phyloP scores from a whole-genome alignment of 2,329 filamentous ascomycete species.

The Calonectria pseudoturangicola region DNA sequence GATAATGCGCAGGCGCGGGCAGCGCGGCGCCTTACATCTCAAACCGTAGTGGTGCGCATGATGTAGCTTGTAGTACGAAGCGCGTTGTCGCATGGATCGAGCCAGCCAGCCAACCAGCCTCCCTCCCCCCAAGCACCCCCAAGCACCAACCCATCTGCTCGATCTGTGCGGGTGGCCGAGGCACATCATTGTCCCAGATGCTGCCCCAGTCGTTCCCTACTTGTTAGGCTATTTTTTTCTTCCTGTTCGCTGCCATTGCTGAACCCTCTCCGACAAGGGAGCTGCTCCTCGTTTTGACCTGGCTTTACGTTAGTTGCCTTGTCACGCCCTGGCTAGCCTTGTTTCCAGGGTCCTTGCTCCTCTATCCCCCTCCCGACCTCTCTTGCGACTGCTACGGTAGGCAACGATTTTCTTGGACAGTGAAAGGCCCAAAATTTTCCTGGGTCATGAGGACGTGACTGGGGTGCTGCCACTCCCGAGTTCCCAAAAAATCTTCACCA shows the following conservation, averaged over 20 bases:
- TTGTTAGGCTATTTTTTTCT: not conserved
- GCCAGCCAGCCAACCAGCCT: constrained; percentile 6
- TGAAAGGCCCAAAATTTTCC: constrained; percentile 31
- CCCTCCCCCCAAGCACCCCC: not conserved
- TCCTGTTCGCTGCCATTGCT: not conserved
- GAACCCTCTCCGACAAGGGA: constrained; percentile 7
- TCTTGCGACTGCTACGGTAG: constrained; percentile 40
- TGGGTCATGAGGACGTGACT: constrained; percentile 38
- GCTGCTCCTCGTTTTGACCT: constrained; percentile 13
- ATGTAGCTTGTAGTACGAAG: not conserved
- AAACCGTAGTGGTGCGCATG: not conserved
- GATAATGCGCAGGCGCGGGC: constrained; percentile 15
- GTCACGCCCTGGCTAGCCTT: constrained; percentile 24
- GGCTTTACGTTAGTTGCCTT: constrained; percentile 27
- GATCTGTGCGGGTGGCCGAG: constrained; percentile 21
- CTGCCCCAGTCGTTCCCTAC: not conserved
- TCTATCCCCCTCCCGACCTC: constrained; percentile 31
- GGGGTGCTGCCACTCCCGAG: constrained; percentile 28
- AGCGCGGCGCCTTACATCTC: not conserved
- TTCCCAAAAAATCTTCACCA: constrained; percentile 34
- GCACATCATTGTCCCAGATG: not conserved
- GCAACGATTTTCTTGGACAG: constrained; percentile 29
- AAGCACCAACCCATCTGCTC: not conserved
- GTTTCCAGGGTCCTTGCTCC: constrained; percentile 41
- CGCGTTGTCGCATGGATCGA: not conserved